These are phyloP conservation scores for Pythium volutum DNA, from an alignment of 352 stramenopile species.

Conservation along the genomic window DNA sequence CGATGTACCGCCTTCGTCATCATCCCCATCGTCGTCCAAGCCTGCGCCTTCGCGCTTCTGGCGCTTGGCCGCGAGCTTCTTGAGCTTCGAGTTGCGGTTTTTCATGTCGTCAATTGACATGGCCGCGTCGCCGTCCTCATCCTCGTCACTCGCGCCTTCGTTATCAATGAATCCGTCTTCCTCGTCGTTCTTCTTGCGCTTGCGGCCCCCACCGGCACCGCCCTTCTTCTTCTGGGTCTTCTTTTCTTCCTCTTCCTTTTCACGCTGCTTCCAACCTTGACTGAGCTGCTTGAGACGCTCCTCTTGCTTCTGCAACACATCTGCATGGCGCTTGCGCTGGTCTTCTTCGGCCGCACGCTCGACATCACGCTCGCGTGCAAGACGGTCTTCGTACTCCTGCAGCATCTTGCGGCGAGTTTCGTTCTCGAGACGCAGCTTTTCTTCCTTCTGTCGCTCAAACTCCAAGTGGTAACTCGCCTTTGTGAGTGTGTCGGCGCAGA, in stretches of 20 bases:
- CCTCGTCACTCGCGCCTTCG: constrained; percentile 59
- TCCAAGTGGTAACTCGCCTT: constrained; percentile 89
- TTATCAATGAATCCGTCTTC: constrained; percentile 65
- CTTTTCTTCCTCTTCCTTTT: constrained; percentile 82
- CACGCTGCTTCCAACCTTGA: constrained; percentile 78
- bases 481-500: constrained; percentile 80
- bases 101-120: constrained; percentile 91
- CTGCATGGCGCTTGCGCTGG: constrained; percentile 51
- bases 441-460: constrained; percentile 85
- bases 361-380: constrained; percentile 62
- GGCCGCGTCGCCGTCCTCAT: constrained; percentile 49
- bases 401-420: constrained; percentile 79
- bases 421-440: constrained; percentile 79
- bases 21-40: constrained; percentile 65
- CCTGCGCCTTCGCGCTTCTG: constrained; percentile 61
- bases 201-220: constrained; percentile 25
- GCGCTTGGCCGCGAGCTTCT: constrained; percentile 82
- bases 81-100: constrained; percentile 85
- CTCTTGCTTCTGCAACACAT: constrained; percentile 77
- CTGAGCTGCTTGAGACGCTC: constrained; percentile 80
- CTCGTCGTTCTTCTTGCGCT: constrained; percentile 68
- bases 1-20: constrained; percentile 23
- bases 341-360: constrained; percentile 55
- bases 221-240: constrained; percentile 60
- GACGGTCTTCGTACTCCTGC: constrained; percentile 75